Evolutionary conservation across 2,329 filamentous ascomycete species (phyloP).

Genomic region (Paecilomyces variotii): DNA sequence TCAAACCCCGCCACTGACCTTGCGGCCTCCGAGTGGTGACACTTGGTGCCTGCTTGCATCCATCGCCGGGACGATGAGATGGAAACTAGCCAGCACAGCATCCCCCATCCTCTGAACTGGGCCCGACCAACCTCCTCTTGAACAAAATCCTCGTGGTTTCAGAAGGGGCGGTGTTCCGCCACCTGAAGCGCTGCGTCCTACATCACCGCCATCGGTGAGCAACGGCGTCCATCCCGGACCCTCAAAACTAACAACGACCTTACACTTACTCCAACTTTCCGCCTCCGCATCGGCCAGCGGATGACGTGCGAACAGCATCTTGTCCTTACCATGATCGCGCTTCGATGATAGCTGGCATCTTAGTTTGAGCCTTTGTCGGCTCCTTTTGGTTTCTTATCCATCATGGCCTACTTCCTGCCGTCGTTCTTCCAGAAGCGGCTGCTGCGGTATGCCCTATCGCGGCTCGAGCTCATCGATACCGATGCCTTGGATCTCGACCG

Average conservation of each 20-base stretch:
- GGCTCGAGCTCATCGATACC: slow-evolving; percentile 79
- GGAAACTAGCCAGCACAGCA: not conserved
- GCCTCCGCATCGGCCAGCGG: not conserved
- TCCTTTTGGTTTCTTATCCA: slow-evolving; percentile 15
- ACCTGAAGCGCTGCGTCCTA: not conserved
- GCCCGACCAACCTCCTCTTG: not conserved
- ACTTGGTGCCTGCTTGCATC: not conserved
- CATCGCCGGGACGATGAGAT: not conserved
- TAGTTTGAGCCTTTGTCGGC: slow-evolving; percentile 22
- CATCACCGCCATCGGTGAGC: slow-evolving; percentile 1
- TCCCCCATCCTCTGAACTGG: not conserved
- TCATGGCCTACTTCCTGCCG: slow-evolving; percentile 68
- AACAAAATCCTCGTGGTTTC: not conserved
- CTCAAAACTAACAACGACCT: not conserved
- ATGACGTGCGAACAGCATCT: not conserved
- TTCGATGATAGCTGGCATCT: slow-evolving; percentile 18
- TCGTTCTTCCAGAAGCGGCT: slow-evolving; percentile 79
- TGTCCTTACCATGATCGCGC: slow-evolving; percentile 10
- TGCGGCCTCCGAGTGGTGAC: not conserved
- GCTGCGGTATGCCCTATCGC: slow-evolving; percentile 74
- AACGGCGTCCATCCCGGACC: not conserved
- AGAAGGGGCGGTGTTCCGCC: not conserved
- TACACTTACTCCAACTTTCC: not conserved
- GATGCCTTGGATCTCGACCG: slow-evolving; percentile 80
- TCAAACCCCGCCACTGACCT: not conserved